These are phyloP conservation scores for Apiospora koreana DNA, from an alignment of 2,329 filamentous ascomycete species.

Conservation along the genomic window DNA sequence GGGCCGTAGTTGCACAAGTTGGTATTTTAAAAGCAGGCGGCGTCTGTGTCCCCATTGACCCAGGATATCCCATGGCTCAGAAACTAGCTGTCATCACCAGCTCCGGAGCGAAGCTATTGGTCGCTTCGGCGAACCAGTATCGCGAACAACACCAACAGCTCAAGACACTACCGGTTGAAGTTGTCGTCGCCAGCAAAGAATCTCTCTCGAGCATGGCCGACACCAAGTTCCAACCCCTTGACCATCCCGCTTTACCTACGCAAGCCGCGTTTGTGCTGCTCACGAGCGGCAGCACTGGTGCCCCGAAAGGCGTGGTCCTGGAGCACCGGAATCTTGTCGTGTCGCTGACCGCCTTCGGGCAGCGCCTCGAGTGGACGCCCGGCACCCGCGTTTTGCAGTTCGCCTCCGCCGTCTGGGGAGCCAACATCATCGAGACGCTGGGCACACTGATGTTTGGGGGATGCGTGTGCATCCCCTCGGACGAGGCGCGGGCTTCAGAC, in stretches of 20 bases:
- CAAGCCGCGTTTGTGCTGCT: not conserved
- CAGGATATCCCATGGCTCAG: not conserved
- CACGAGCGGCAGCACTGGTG: not conserved
- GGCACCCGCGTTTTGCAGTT: conserved; percentile 20
- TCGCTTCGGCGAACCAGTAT: not conserved
- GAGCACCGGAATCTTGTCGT: not conserved
- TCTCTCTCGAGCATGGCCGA: not conserved
- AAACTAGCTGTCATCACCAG: conserved; percentile 1
- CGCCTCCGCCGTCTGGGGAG: conserved; percentile 14
- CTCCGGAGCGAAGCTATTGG: not conserved
- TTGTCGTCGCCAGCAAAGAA: not conserved
- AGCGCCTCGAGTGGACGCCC: not conserved
- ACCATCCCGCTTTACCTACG: not conserved
- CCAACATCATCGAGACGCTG: conserved; percentile 12
- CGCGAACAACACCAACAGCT: not conserved
- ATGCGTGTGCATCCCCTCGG: conserved; percentile 14
- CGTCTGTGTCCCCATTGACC: conserved; percentile 25
- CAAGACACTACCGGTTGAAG: not conserved
- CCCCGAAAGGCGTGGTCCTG: not conserved
- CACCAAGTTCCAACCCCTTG: not conserved
- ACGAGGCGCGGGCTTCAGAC: not conserved
- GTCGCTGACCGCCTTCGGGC: not conserved
- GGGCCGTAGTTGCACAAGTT: conserved; percentile 33
- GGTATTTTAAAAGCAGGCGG: conserved; percentile 37
- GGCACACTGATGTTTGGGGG: conserved; percentile 10